phyloP scores from a whole-genome alignment of 805 yeast genomes.

The Yarrowia sp. region DNA sequence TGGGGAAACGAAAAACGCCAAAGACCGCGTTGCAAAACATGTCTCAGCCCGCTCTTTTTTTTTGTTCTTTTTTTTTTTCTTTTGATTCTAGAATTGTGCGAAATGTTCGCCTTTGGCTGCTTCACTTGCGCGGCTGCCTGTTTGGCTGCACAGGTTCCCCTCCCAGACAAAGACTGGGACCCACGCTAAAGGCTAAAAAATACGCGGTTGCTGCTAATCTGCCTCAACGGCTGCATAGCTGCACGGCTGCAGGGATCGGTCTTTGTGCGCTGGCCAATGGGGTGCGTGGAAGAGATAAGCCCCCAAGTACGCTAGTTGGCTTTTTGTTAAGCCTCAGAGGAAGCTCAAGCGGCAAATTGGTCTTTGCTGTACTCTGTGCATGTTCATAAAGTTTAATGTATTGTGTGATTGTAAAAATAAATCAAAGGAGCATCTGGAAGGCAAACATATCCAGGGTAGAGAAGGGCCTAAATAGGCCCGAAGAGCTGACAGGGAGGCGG shows the following conservation, averaged over 20 bases:
- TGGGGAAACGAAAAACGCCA: neutral
- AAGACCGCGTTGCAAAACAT: neutral
- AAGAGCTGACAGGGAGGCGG: no score
- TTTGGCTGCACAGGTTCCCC: conserved; percentile 13
- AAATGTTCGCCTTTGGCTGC: neutral
- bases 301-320: neutral
- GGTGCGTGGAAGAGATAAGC: neutral
- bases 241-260: conserved; percentile 13
- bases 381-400: no score
- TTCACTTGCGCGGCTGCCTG: conserved; percentile 5
- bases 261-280: neutral
- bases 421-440: no score
- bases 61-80: neutral
- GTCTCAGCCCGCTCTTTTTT: neutral
- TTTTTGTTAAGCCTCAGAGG: neutral
- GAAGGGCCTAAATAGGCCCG: no score
- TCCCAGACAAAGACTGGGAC: neutral
- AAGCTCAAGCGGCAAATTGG: no score
- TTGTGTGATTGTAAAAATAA: no score
- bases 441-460: no score
- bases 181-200: neutral
- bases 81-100: neutral
- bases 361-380: no score
- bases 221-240: conserved; percentile 13
- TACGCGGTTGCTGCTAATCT: conserved; percentile 18